Percentiles rank a stretch among this genome's conserved stretches.
These are phyloP conservation scores for Agaricus sinodeliciosus DNA, from an alignment of 768 basidiomycete genomes.

Conservation along the genomic window DNA sequence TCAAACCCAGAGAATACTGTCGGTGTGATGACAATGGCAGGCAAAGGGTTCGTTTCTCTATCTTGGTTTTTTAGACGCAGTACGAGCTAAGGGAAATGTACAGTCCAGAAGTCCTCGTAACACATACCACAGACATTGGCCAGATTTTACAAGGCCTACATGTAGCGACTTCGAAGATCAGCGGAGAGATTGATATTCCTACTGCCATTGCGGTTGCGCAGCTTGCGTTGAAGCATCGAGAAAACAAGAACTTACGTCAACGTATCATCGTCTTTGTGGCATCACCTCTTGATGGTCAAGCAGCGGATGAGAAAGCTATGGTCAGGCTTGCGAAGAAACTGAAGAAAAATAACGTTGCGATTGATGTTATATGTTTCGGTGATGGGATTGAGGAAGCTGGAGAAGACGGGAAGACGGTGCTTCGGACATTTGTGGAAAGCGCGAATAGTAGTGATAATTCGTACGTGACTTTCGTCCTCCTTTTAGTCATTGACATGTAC, in stretches of 20 bases:
- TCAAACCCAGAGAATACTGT: constrained; percentile 98
- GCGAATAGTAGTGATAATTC: constrained; percentile 81
- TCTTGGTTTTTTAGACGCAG: not conserved
- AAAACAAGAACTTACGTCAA: constrained; percentile 97
- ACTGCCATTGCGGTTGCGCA: constrained; percentile 93
- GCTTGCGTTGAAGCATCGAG: constrained; percentile 93
- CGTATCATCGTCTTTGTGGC: constrained; percentile 92
- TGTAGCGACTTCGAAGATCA: constrained; percentile 60
- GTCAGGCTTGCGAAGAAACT: constrained; percentile 91
- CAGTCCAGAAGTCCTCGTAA: constrained; percentile 94
- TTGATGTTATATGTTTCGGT: constrained; percentile 88
- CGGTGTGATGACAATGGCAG: constrained; percentile 97
- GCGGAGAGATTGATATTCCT: constrained; percentile 78
- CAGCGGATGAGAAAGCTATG: constrained; percentile 73
- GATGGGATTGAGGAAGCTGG: constrained; percentile 71
- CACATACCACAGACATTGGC: constrained; percentile 92
- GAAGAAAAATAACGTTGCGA: constrained; percentile 98
- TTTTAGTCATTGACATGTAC: not conserved
- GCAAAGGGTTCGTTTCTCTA: constrained; percentile 66
- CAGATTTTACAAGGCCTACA: constrained; percentile 83
- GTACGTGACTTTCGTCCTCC: constrained; percentile 37
- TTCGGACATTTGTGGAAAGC: constrained; percentile 79
- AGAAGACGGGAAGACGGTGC: constrained; percentile 56
- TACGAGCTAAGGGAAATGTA: constrained; percentile 3
- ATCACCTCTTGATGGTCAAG: constrained; percentile 71